Percentiles rank a stretch among this genome's conserved stretches.
phyloP scores from a whole-genome alignment of 768 basidiomycete species.

The Hypsizygus marmoreus region DNA sequence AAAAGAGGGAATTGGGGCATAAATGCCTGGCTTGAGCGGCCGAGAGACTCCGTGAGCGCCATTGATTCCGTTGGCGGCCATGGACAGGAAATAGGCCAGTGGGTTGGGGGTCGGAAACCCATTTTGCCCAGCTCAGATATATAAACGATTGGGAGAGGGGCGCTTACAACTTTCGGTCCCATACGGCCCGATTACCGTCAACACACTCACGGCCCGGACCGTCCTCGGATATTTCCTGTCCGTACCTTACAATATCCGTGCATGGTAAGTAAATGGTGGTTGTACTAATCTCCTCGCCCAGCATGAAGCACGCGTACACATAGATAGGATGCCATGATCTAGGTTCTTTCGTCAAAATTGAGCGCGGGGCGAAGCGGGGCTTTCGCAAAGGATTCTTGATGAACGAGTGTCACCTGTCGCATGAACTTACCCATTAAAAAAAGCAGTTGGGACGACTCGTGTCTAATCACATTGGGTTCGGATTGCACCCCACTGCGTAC shows the following conservation, averaged over 20 bases:
- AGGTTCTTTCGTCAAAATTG: background rate
- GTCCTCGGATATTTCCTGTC: constrained; percentile 17
- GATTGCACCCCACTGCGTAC: background rate
- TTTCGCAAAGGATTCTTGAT: no score
- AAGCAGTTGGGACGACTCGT: no score
- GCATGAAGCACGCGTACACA: background rate
- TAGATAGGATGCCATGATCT: background rate
- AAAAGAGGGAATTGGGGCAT: constrained; percentile 86
- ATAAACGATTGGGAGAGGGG: constrained; percentile 20
- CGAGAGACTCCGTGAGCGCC: constrained; percentile 41
- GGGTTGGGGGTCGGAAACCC: constrained; percentile 17
- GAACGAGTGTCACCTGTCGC: constrained; percentile 9
- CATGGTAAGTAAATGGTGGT: no score
- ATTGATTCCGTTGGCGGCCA: constrained; percentile 45
- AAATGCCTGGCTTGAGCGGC: constrained; percentile 73
- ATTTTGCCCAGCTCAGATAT: constrained; percentile 17
- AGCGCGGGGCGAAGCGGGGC: background rate
- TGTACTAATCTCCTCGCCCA: background rate
- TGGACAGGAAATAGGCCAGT: constrained; percentile 23
- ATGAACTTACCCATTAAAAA: background rate
- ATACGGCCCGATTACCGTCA: constrained; percentile 25
- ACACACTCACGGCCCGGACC: constrained; percentile 22
- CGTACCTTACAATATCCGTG: no score
- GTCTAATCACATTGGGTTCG: constrained; percentile 3
- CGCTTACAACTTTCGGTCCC: constrained; percentile 21